Percentiles rank a stretch among this genome's conserved stretches.
Evolutionary conservation across 1,284 basidiomycete species (phyloP).

Genomic region (Schizophyllum commune): DNA sequence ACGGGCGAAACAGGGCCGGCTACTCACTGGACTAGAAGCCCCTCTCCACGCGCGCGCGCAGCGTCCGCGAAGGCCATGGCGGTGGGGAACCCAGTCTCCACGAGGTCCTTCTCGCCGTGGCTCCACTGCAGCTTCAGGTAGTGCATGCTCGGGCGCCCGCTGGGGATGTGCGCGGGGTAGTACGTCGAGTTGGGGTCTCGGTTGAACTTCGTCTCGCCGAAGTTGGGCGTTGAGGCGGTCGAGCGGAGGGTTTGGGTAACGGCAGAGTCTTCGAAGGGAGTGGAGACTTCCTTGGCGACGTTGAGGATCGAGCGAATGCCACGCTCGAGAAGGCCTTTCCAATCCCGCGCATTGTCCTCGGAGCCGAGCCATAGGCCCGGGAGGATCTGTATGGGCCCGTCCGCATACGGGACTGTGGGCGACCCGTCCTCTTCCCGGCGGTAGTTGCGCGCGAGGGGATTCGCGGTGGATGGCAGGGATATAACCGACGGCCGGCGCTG

Average conservation of each 20-base stretch:
- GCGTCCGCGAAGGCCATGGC: conserved; percentile 80
- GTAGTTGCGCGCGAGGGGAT: conserved; percentile 40
- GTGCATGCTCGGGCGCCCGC: conserved; percentile 70
- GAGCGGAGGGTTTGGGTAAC: conserved; percentile 42
- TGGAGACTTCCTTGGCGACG: conserved; percentile 89
- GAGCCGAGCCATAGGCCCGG: conserved; percentile 91
- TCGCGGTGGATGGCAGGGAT: conserved; percentile 45
- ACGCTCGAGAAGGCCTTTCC: conserved; percentile 58
- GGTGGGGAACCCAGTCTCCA: conserved; percentile 66
- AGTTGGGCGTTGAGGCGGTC: conserved; percentile 62
- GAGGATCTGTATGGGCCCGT: conserved; percentile 85
- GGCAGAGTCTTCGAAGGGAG: conserved; percentile 55
- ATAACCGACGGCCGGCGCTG: conserved; percentile 55
- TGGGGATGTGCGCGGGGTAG: conserved; percentile 54
- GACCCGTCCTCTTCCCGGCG: conserved; percentile 59
- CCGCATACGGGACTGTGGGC: conserved; percentile 63
- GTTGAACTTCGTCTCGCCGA: conserved; percentile 27
- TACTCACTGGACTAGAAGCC: conserved; percentile 83
- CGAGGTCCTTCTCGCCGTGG: conserved; percentile 87
- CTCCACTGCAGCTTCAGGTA: conserved; percentile 95
- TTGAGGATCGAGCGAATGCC: conserved; percentile 84
- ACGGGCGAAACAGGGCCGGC: conserved; percentile 9
- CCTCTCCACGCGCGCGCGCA: conserved; percentile 55
- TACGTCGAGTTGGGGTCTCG: conserved; percentile 39
- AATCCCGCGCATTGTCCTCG: conserved; percentile 87